phyloP scores from a whole-genome alignment of 192 early-diverging fungal species.

The Umbelopsis sp. region DNA sequence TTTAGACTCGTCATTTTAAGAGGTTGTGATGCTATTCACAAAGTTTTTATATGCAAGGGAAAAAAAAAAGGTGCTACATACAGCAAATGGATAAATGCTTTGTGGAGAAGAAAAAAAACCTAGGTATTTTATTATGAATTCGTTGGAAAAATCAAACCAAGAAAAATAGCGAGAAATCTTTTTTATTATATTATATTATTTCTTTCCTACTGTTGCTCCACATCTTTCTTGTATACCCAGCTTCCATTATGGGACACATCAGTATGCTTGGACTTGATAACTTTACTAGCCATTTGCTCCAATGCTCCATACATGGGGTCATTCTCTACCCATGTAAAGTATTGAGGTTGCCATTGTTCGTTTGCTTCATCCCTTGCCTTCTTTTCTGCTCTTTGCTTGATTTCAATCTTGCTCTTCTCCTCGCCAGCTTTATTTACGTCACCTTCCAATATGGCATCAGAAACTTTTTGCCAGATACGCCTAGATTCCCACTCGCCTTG shows the following conservation, averaged over 20 bases:
- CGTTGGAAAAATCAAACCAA: too few relatives aligned
- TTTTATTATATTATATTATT: background rate
- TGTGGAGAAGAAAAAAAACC: too few relatives aligned
- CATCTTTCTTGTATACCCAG: constrained; percentile 7
- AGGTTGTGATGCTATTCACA: background rate
- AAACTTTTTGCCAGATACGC: constrained; percentile 67
- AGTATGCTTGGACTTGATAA: background rate
- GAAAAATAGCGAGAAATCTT: too few relatives aligned
- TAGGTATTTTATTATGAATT: too few relatives aligned
- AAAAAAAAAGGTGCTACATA: background rate
- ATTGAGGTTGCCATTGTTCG: constrained; percentile 28
- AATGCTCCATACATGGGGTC: constrained; percentile 24
- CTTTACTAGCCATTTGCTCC: constrained; percentile 29
- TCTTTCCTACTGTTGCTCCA: background rate
- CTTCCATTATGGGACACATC: background rate
- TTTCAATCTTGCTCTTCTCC: constrained; percentile 69
- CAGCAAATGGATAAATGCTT: too few relatives aligned
- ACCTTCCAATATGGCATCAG: constrained; percentile 62
- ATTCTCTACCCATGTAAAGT: constrained; percentile 32
- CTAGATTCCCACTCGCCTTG: constrained; percentile 67
- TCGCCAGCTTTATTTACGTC: constrained; percentile 64
- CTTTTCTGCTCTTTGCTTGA: constrained; percentile 59
- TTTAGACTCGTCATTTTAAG: too few relatives aligned
- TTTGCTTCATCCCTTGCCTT: constrained; percentile 55
- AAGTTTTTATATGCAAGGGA: background rate